These are phyloP conservation scores for Pythium coloratum DNA, from an alignment of 352 stramenopile species.

Conservation along the genomic window DNA sequence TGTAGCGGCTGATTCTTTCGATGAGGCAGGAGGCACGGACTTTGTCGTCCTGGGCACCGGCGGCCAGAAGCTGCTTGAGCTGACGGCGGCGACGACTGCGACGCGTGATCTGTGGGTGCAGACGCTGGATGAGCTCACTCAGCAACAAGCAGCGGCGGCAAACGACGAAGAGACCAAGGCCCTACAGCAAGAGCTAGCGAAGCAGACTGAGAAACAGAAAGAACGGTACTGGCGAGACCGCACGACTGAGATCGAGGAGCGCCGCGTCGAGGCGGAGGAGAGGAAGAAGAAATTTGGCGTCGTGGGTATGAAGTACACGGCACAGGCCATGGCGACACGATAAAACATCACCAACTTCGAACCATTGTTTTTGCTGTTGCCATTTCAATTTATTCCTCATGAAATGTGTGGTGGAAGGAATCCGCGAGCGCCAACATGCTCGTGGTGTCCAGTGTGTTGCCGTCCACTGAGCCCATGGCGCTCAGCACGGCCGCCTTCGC, in stretches of 20 bases:
- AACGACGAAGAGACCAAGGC: conserved; percentile 37
- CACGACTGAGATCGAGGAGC: conserved; percentile 58
- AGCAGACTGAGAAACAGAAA: conserved; percentile 63
- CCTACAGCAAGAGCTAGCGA: conserved; percentile 50
- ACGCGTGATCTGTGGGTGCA: conserved; percentile 67
- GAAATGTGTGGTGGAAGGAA: conserved; percentile 77
- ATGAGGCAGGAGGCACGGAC: conserved; percentile 25
- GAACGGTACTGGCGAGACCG: conserved; percentile 80
- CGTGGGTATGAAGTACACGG: conserved; percentile 73
- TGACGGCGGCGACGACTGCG: conserved; percentile 39
- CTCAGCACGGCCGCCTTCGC: conserved; percentile 84
- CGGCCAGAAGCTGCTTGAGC: conserved; percentile 65
- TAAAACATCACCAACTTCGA: conserved; percentile 5
- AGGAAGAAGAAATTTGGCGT: conserved; percentile 74
- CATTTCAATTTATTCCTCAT: conserved; percentile 16
- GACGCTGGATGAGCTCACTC: conserved; percentile 65
- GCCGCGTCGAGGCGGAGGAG: conserved; percentile 59
- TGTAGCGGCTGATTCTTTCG: neutral
- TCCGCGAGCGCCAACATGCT: conserved; percentile 73
- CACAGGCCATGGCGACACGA: conserved; percentile 34
- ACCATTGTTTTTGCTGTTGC: too few relatives aligned
- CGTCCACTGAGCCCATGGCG: conserved; percentile 65
- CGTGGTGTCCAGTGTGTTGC: conserved; percentile 59
- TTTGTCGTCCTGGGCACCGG: conserved; percentile 49
- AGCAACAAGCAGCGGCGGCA: conserved; percentile 3